Percentiles rank a stretch among this genome's conserved stretches.
phyloP scores from a whole-genome alignment of 1,139 yeast genomes.

The Magnusiomyces suaveolens region DNA sequence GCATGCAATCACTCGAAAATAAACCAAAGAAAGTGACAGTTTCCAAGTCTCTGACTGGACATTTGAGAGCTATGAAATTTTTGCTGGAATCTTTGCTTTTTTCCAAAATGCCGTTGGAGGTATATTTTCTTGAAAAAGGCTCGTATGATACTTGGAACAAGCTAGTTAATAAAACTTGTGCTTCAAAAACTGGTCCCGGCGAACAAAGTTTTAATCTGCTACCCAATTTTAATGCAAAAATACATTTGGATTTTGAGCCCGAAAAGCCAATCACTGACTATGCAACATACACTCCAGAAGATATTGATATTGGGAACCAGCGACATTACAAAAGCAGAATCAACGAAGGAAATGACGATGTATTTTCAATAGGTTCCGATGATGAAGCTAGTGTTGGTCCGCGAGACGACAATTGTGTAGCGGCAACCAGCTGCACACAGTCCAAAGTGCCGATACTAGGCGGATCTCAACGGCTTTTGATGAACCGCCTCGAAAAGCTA shows the following conservation, averaged over 20 bases:
- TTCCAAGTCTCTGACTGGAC: neutral
- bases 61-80: neutral
- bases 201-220: too few species aligned
- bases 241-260: neutral
- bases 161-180: too few species aligned
- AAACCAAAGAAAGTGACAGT: neutral
- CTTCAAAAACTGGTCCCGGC: too few species aligned
- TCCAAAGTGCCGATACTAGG: neutral
- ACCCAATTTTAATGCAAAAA: neutral
- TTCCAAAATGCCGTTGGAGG: slow-evolving; percentile 5
- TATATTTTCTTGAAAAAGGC: slow-evolving; percentile 4
- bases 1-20: neutral
- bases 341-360: neutral
- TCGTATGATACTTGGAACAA: neutral
- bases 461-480: neutral
- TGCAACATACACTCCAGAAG: neutral
- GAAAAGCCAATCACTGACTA: neutral
- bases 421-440: neutral
- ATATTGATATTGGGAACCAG: neutral
- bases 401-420: neutral
- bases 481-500: neutral
- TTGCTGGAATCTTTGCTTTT: slow-evolving; percentile 2
- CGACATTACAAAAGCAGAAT: neutral
- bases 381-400: slow-evolving; percentile 9
- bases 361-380: too few species aligned